Evolutionary conservation across 768 basidiomycete genomes (phyloP).

Genomic region (Baorangia bicolor): DNA sequence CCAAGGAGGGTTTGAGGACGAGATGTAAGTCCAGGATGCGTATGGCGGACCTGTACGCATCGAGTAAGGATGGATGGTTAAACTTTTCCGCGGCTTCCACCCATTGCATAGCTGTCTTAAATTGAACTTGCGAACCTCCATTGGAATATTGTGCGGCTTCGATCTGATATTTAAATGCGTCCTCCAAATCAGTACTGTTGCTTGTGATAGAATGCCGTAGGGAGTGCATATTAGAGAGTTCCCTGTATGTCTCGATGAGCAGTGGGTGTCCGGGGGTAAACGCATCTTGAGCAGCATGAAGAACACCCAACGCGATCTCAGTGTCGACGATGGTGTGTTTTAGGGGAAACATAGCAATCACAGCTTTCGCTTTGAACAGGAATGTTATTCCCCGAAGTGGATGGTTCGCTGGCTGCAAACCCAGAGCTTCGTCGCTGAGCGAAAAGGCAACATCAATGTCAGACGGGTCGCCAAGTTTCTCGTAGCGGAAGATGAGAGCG

Average conservation of each 20-base stretch:
- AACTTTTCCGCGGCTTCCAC: conserved; percentile 17
- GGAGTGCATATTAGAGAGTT: conserved; percentile 11
- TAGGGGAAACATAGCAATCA: conserved; percentile 10
- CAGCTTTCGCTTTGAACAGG: conserved; percentile 19
- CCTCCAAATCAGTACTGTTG: conserved; percentile 19
- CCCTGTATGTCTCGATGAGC: conserved; percentile 10
- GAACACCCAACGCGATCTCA: conserved; percentile 17
- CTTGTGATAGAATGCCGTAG: conserved; percentile 11
- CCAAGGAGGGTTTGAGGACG: conserved; percentile 14
- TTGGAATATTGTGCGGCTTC: conserved; percentile 16
- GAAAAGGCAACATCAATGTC: conserved; percentile 26
- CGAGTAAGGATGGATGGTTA: conserved; percentile 13
- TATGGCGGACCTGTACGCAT: conserved; percentile 20
- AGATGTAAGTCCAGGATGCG: conserved; percentile 19
- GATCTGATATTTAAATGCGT: conserved; percentile 20
- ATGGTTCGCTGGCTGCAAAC: conserved; percentile 15
- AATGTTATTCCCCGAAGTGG: conserved; percentile 12
- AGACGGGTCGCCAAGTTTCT: background rate
- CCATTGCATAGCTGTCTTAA: conserved; percentile 25
- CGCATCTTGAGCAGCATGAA: conserved; percentile 10
- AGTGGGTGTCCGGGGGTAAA: conserved; percentile 7
- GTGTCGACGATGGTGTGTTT: conserved; percentile 9
- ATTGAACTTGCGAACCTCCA: conserved; percentile 16
- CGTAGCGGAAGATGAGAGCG: conserved; percentile 10
- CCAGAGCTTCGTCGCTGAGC: conserved; percentile 11